Evolutionary conservation across 306 rosid genomes (phyloP), one percentile per base, ranked within the genome.

Genomic region (Quillaja saponaria): DNA sequence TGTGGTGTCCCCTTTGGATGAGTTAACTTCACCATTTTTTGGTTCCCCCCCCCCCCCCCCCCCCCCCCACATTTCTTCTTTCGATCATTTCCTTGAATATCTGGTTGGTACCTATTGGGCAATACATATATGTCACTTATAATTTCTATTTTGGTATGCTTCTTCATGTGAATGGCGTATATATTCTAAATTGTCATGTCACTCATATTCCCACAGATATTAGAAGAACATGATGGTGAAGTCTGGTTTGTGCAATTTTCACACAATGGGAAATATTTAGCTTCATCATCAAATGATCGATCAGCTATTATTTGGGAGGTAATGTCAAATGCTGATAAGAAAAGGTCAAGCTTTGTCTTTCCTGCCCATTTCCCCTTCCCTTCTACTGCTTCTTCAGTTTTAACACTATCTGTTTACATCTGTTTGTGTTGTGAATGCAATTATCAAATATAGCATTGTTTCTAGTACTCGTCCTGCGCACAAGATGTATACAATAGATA

Each of bases 291-390:
- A 58, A 86, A 79, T 38, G 98, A 92, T 71, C 81, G 61, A 66
- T 77, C 94, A 58, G 85, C 95, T 52, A 84, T 92, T 49, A 84
- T 92, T 78, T 92, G 98, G 98, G 98, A 88, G 98, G 98, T 92
- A 81, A 78, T 49, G 14, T 65, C 53, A 37, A 57, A 50, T 50
- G 25, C 31, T 77, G 48, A 56, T 67, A 14, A 53, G 54, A 39
- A 2, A 8, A 6, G 12, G 44, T 39, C 13, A 1, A 39, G 12
- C 44, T 39, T 39, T 39, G 40, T 39, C 44, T 39, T 39, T 39
- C 3, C 7, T 8, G 7, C 4, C 3, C 31, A 25, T 25, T 25
- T n/a, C n/a, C n/a, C n/a, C n/a, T n/a, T n/a, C n/a, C n/a, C n/a
- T n/a, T n/a, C n/a, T n/a, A n/a, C n/a, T n/a, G 31, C 3, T 25